phyloP scores from a whole-genome alignment of 768 basidiomycete genomes.

The Mycena galopus region DNA sequence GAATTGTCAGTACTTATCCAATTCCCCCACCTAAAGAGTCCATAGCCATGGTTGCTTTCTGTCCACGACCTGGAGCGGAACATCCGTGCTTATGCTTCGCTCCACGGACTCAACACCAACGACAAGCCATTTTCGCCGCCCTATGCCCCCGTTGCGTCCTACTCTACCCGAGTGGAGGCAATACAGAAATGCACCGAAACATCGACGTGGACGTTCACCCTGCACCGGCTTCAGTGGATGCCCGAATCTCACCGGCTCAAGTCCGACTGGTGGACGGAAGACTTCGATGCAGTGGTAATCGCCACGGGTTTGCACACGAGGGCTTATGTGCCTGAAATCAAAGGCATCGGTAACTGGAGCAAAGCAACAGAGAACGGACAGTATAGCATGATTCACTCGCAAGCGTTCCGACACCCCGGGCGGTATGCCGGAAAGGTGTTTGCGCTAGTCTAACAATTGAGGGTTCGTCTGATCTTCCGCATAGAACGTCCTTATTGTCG shows the following conservation, averaged over 20 bases:
- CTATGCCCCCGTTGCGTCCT: conserved; percentile 38
- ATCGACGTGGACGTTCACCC: conserved; percentile 36
- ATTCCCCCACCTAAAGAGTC: too few species aligned
- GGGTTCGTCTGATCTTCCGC: neutral
- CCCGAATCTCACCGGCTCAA: conserved; percentile 31
- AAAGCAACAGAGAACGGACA: conserved; percentile 30
- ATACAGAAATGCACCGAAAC: conserved; percentile 43
- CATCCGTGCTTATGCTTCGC: conserved; percentile 46
- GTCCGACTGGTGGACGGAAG: conserved; percentile 40
- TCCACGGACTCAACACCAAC: conserved; percentile 46
- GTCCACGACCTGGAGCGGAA: conserved; percentile 38
- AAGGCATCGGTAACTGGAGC: conserved; percentile 44
- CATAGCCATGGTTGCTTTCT: conserved; percentile 30
- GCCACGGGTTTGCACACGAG: conserved; percentile 45
- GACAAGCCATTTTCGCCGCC: conserved; percentile 32
- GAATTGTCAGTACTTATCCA: too few species aligned
- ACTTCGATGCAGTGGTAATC: conserved; percentile 48
- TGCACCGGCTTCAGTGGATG: conserved; percentile 33
- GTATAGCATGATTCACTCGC: conserved; percentile 42
- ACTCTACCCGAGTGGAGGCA: conserved; percentile 53
- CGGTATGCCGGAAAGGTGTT: conserved; percentile 45
- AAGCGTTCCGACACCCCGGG: conserved; percentile 46
- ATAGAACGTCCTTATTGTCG: conserved; percentile 36
- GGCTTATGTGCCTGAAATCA: conserved; percentile 45
- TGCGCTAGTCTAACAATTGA: neutral